These are phyloP conservation scores for Colletotrichum tanaceti DNA, from an alignment of 2,329 filamentous ascomycete species.

Conservation along the genomic window DNA sequence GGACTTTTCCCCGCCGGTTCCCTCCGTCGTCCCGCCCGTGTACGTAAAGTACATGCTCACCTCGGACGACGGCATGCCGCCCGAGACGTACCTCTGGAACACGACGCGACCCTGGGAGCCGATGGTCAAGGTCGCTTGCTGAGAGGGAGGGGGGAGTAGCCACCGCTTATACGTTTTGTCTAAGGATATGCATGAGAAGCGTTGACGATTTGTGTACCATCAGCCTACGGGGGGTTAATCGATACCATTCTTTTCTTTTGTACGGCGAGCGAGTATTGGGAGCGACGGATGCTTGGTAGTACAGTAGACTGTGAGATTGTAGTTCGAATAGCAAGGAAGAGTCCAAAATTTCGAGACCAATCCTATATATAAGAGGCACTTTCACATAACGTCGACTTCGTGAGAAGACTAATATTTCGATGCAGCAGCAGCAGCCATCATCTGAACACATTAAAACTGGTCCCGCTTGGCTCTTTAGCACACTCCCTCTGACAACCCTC, in stretches of 20 bases:
- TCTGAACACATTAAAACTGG: background rate
- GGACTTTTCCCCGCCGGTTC: constrained; percentile 27
- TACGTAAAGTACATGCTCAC: constrained; percentile 51
- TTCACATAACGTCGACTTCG: background rate
- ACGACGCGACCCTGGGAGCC: constrained; percentile 56
- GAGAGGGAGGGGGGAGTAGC: constrained; percentile 7
- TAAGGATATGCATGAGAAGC: background rate
- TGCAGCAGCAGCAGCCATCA: background rate
- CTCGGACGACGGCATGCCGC: constrained; percentile 46
- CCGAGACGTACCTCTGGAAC: constrained; percentile 57
- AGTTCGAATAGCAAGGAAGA: background rate
- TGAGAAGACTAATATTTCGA: background rate
- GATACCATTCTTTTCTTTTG: background rate
- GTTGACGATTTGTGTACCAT: background rate
- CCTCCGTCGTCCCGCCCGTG: constrained; percentile 46
- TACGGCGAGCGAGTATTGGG: background rate
- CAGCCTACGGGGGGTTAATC: background rate
- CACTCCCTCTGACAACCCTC: background rate
- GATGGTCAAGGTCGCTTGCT: constrained; percentile 55
- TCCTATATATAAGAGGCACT: background rate
- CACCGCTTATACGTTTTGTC: background rate
- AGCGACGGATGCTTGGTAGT: background rate
- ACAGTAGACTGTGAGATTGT: background rate
- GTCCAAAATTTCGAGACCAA: background rate
- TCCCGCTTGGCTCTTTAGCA: background rate